Evolutionary conservation across 2,329 filamentous ascomycete genomes (phyloP), one percentile per base, ranked within the genome.

Genomic region (Cladosporium halotolerans): DNA sequence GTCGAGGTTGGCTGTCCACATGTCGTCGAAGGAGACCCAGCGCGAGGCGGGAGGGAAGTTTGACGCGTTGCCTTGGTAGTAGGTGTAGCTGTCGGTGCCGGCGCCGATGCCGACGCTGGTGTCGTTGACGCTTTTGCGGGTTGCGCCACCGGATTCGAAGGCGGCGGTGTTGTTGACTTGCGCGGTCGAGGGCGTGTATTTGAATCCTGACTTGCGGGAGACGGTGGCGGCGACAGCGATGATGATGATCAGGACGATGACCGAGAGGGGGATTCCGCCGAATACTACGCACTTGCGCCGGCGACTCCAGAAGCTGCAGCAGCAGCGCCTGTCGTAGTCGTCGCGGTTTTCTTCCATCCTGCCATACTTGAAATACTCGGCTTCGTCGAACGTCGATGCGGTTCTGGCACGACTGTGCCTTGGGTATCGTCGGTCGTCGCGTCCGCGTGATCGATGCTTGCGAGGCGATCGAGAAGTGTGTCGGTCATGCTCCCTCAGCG

Each of bases 1-100:
- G 45, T 60, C 53, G 32, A 63, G 60, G 54, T 73, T 74, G 42
- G 62, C 63, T 7, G 55, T 53, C 59, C 64, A 69, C 68, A 69
- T 71, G 42, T 57, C 55, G n/a, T 60, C 50, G 50, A 65, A 65
- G 3, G 59, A 62, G 19, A 65, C 55, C 63, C 63, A 65, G 34
- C 55, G 43, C 16, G 45, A 38, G 9, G 38, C 28, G 7, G 49
- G 45, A 7, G 60, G 63, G 44, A 62, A 63, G 41, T 59, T 53
- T 11, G 54, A 42, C 13, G 55, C 56, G 36, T 57, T 57, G 45
- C 63, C 63, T 23, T 61, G 60, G 57, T 71, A 70, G 59, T 66
- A 67, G 3, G 40, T 61, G 53, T 64, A 63, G 4, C 33, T 57
- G 46, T 69, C 66, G 14, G 42, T 47, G 23, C 62, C 62, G 16